Evolutionary conservation across 148 eudicot genomes (phyloP), one percentile per base, ranked within the genome.

Genomic region (Cornus florida): DNA sequence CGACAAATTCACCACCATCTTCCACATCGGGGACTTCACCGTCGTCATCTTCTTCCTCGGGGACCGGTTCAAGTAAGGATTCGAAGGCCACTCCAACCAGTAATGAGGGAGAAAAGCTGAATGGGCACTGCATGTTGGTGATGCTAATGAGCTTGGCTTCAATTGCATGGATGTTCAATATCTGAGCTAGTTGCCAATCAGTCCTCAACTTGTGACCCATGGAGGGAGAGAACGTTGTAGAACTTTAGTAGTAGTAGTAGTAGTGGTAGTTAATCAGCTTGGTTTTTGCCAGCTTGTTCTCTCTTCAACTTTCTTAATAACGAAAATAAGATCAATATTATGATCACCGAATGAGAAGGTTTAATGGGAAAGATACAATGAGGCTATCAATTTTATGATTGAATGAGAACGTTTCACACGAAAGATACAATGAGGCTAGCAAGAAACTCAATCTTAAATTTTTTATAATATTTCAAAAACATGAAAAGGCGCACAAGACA

Each of bases 81-180:
- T 73, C 86, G 5, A 86, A 78, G 64, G 83, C 78, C 46, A 77
- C 80, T 57, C 72, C 86, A 69, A 76, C 39, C 38, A 76, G 41
- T 78, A 85, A 24, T 50, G 70, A 33, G 38, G 83, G 62, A 53
- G 73, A 35, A 69, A 79, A 79, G 53, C 43, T 62, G 75, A 57
- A 75, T 12, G 43, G 50, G 23, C 28, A 28, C 28, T 71, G 20
- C 62, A 23, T 70, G 11, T 24, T 53, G 48, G 32, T 24, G 22
- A 69, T 24, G 22, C 64, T 76, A 6, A 72, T 76, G 8, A 73
- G 78, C 7, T 53, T 76, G 39, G 83, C 72, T 2, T 79, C 76
- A 32, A 28, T 76, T 64, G 67, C 81, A 62, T 38, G 41, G 43
- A n/a, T 69, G 48, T 65, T 82, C 11, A 41, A 78, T 67, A 4